Evolutionary conservation across 78 protist species (phyloP).

Genomic region (Planoprotostelium fungivorum): DNA sequence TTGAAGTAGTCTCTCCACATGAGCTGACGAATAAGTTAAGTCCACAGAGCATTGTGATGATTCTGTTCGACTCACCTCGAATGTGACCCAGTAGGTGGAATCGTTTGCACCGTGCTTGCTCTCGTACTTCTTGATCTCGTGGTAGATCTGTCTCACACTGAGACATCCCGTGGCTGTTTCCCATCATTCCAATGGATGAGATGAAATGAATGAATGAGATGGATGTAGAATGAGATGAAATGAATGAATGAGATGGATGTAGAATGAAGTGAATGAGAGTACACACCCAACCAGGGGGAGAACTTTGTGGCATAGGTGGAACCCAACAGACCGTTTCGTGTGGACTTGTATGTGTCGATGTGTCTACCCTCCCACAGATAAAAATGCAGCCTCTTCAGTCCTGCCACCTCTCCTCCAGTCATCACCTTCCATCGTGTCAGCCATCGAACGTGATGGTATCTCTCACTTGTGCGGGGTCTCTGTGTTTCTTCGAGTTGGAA

Average conservation of each 20-base stretch:
- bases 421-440: background rate
- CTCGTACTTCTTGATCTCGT: constrained; percentile 37
- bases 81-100: constrained; percentile 62
- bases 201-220: no score
- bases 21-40: background rate
- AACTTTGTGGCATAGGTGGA: constrained; percentile 45
- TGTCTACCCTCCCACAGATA: constrained; percentile 16
- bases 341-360: constrained; percentile 26
- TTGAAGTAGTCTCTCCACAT: constrained; percentile 62
- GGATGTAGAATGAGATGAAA: no score
- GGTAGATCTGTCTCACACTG: constrained; percentile 14
- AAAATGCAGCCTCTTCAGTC: background rate
- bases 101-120: constrained; percentile 24
- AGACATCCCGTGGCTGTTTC: constrained; percentile 60
- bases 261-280: background rate
- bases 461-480: background rate
- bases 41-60: background rate
- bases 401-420: constrained; percentile 53
- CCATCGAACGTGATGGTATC: background rate
- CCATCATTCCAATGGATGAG: no score
- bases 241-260: no score
- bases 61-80: constrained; percentile 4
- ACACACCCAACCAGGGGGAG: constrained; percentile 31
- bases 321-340: constrained; percentile 64
- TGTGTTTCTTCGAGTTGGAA: background rate